phyloP scores from a whole-genome alignment of 805 yeast genomes.

The Lachancea fermentati region DNA sequence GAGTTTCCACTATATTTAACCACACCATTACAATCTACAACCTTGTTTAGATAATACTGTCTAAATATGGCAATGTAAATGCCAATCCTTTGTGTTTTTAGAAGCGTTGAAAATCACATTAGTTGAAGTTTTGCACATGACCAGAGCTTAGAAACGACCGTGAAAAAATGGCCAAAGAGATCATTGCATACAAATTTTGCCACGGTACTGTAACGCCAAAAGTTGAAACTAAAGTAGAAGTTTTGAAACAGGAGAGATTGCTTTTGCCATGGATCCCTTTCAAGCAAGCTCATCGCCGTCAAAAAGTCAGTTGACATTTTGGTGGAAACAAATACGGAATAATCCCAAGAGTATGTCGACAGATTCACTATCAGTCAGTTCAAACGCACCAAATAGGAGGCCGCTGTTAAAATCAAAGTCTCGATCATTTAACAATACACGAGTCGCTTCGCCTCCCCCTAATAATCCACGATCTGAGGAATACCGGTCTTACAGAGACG shows the following conservation, averaged over 20 bases:
- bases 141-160: background rate
- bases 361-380: constrained; percentile 18
- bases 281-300: constrained; percentile 14
- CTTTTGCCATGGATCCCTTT: constrained; percentile 5
- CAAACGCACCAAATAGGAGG: background rate
- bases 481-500: constrained; percentile 27
- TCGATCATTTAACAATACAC: constrained; percentile 5
- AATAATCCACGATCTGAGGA: constrained; percentile 6
- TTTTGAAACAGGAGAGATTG: background rate
- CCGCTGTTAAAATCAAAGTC: constrained; percentile 7
- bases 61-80: background rate
- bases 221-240: background rate
- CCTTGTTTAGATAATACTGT: no score
- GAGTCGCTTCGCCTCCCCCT: constrained; percentile 1
- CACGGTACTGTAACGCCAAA: background rate
- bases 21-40: no score
- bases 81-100: background rate
- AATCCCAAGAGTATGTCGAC: constrained; percentile 32
- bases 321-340: constrained; percentile 30
- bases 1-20: background rate
- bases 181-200: background rate
- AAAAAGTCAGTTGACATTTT: constrained; percentile 19
- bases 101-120: background rate
- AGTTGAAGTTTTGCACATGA: no score
- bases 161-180: background rate